These are phyloP conservation scores for Zygosaccharomyces siamensis DNA, from an alignment of 805 yeast genomes.

Conservation along the genomic window DNA sequence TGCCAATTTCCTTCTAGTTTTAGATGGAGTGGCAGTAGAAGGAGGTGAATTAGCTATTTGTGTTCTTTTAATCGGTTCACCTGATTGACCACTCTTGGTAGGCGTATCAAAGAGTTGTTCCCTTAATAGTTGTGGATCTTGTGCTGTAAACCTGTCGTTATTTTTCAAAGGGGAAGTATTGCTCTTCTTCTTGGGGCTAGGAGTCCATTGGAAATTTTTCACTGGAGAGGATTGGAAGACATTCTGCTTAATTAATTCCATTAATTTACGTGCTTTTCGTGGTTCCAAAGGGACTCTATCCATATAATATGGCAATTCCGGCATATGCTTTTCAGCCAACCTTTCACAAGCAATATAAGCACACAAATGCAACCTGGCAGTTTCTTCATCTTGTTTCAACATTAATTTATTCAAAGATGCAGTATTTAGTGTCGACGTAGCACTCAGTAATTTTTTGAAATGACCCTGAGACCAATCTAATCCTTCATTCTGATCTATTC, in stretches of 20 bases:
- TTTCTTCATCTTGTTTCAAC: constrained; percentile 51
- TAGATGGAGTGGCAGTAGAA: constrained; percentile 6
- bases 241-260: constrained; percentile 44
- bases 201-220: constrained; percentile 29
- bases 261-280: constrained; percentile 37
- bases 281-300: constrained; percentile 57
- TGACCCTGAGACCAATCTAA: constrained; percentile 28
- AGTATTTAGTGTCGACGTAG: constrained; percentile 40
- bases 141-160: constrained; percentile 25
- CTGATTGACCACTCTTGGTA: constrained; percentile 10
- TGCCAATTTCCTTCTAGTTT: constrained; percentile 31
- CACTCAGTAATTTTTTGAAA: constrained; percentile 25
- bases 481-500: constrained; percentile 15
- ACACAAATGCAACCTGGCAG: constrained; percentile 64
- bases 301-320: constrained; percentile 46
- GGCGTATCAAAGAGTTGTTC: constrained; percentile 30
- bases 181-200: constrained; percentile 27
- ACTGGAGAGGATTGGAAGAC: constrained; percentile 35
- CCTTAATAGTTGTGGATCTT: constrained; percentile 29
- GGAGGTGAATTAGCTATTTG: constrained; percentile 3
- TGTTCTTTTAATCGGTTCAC: constrained; percentile 7
- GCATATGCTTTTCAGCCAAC: constrained; percentile 37
- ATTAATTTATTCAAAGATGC: constrained; percentile 49
- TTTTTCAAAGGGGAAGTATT: constrained; percentile 19
- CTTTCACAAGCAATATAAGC: constrained; percentile 57